Evolutionary conservation across 176 grass and related monocot species (phyloP).

Genomic region (Canna indica): DNA sequence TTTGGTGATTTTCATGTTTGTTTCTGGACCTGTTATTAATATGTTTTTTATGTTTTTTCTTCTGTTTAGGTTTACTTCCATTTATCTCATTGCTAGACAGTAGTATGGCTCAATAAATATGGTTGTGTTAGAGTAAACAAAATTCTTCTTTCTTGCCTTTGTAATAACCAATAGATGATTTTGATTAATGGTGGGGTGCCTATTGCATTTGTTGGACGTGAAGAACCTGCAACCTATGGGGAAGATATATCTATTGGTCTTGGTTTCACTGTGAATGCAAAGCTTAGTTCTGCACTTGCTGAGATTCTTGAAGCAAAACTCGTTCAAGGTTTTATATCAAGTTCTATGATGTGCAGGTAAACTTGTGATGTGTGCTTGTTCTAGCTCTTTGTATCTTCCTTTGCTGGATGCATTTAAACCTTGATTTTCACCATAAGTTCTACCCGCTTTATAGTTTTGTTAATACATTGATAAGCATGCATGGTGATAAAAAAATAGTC

Average conservation of each 20-base stretch:
- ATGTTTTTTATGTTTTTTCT: too few relatives aligned
- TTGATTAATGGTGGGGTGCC: conserved; percentile 65
- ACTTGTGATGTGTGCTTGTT: not conserved
- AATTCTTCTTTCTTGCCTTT: not conserved
- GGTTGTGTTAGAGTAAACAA: not conserved
- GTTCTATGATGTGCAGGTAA: conserved; percentile 71
- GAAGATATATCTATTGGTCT: conserved; percentile 82
- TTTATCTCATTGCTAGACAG: not conserved
- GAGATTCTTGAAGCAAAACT: conserved; percentile 88
- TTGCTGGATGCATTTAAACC: not conserved
- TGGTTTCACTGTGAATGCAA: conserved; percentile 60
- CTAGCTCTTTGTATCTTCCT: not conserved
- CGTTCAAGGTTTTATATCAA: conserved; percentile 77
- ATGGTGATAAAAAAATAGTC: not conserved
- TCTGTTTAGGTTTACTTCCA: too few relatives aligned
- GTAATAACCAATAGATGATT: conserved; percentile 35
- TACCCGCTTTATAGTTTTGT: not conserved
- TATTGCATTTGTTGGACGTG: conserved; percentile 67
- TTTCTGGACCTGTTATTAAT: too few relatives aligned
- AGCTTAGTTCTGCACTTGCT: conserved; percentile 67
- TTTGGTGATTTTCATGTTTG: too few relatives aligned
- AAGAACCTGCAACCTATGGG: conserved; percentile 69
- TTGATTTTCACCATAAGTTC: not conserved
- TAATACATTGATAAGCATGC: not conserved
- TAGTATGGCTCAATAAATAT: not conserved